Percentiles rank a stretch among this genome's conserved stretches.
phyloP scores from a whole-genome alignment of 352 stramenopile genomes.

The Globisporangium radiosum region DNA sequence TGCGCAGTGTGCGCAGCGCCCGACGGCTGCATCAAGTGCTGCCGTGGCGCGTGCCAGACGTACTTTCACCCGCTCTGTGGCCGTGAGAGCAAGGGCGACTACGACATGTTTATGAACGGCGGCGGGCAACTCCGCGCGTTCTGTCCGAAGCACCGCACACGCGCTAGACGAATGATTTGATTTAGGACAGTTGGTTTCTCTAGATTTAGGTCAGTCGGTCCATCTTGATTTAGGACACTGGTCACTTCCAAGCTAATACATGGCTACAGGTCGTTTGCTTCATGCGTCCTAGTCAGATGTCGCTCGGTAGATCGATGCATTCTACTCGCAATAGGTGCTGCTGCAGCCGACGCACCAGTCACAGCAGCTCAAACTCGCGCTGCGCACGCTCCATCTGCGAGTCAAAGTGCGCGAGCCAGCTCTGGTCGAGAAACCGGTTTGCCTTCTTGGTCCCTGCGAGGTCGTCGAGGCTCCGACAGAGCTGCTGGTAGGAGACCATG shows the following conservation, averaged over 20 bases:
- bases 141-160: conserved; percentile 68
- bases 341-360: neutral
- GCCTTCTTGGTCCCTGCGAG: conserved; percentile 59
- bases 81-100: conserved; percentile 66
- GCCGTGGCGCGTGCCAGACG: conserved; percentile 50
- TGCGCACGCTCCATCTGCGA: conserved; percentile 66
- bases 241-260: neutral
- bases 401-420: conserved; percentile 78
- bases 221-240: neutral
- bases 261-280: neutral
- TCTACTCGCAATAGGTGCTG: no score
- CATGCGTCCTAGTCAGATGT: no score
- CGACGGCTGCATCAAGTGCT: conserved; percentile 83
- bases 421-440: conserved; percentile 75
- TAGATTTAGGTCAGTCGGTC: neutral
- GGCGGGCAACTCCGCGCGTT: conserved; percentile 73
- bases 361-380: conserved; percentile 69
- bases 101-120: conserved; percentile 91
- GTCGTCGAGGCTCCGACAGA: conserved; percentile 50
- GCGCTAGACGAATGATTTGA: neutral
- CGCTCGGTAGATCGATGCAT: no score
- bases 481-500: conserved; percentile 37
- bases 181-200: neutral
- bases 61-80: conserved; percentile 83
- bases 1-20: conserved; percentile 63